These are phyloP conservation scores for Castanea crenata DNA, from an alignment of 306 rosid species.

Conservation along the genomic window DNA sequence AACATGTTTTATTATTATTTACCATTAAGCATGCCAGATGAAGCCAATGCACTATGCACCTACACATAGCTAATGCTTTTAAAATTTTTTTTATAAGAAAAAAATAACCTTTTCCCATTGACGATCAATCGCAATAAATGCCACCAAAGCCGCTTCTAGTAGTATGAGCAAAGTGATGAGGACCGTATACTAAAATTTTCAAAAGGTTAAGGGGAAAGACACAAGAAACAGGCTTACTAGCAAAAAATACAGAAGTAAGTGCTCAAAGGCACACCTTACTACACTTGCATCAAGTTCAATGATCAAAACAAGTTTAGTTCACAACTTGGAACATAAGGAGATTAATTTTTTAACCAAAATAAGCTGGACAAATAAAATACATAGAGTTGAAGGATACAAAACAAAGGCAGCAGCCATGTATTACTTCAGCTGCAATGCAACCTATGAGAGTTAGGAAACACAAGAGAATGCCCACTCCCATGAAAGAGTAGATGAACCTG, in stretches of 20 bases:
- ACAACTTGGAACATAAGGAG: conserved; percentile 2
- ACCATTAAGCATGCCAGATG: conserved; percentile 12
- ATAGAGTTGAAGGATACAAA: conserved; percentile 69
- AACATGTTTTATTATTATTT: neutral
- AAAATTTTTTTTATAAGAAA: neutral
- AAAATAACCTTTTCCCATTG: conserved; percentile 71
- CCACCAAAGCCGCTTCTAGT: conserved; percentile 73
- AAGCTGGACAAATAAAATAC: conserved; percentile 5
- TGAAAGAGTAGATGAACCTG: conserved; percentile 91
- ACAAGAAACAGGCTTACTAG: conserved; percentile 1
- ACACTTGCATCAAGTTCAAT: neutral
- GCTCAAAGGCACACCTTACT: neutral
- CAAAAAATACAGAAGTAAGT: neutral
- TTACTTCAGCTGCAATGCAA: conserved; percentile 84
- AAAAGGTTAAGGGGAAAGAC: conserved; percentile 46
- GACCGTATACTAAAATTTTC: conserved; percentile 60
- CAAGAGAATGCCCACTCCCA: conserved; percentile 76
- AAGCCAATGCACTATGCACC: conserved; percentile 16
- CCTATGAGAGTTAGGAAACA: conserved; percentile 72
- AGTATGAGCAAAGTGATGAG: conserved; percentile 50
- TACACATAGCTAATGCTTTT: neutral
- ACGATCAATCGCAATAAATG: conserved; percentile 71
- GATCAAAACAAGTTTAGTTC: conserved; percentile 9
- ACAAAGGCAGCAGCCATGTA: conserved; percentile 87
- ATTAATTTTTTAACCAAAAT: conserved; percentile 19